phyloP scores from a whole-genome alignment of 139 green algal species.

The Picochlorum sp. region DNA sequence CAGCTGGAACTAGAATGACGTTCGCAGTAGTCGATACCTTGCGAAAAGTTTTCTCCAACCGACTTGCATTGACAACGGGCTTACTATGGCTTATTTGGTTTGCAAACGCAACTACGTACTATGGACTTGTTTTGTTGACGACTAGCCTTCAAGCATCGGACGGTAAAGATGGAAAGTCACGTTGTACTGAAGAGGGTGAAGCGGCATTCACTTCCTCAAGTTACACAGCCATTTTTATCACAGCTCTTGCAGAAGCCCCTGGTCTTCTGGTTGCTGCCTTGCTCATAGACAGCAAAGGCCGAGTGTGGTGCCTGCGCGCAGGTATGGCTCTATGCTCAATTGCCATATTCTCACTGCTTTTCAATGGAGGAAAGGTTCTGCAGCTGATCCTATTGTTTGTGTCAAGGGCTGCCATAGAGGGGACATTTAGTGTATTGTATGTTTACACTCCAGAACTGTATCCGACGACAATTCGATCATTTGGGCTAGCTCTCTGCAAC shows the following conservation, averaged over 20 bases:
- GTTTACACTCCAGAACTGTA: conserved; percentile 68
- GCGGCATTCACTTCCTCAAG: conserved; percentile 10
- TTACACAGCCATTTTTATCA: conserved; percentile 36
- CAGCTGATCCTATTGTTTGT: conserved; percentile 44
- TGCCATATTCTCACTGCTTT: background rate
- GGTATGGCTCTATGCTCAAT: conserved; percentile 1
- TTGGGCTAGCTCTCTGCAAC: conserved; percentile 59
- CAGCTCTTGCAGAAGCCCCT: conserved; percentile 17
- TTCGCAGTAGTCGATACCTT: background rate
- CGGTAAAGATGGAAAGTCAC: background rate
- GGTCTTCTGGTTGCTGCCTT: conserved; percentile 19
- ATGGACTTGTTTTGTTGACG: conserved; percentile 67
- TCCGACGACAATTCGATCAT: conserved; percentile 50
- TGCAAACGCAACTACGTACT: conserved; percentile 55
- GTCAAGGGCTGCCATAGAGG: conserved; percentile 40
- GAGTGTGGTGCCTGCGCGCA: conserved; percentile 6
- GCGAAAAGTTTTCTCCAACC: conserved; percentile 2
- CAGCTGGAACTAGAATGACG: background rate
- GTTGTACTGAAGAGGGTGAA: conserved; percentile 3
- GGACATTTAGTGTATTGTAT: conserved; percentile 57
- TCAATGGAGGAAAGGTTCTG: background rate
- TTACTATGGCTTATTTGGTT: conserved; percentile 63
- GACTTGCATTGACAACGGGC: conserved; percentile 32
- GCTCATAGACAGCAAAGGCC: conserved; percentile 7
- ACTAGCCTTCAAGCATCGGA: conserved; percentile 35